Percentiles rank a stretch among this genome's conserved stretches.
These are phyloP conservation scores for Heritiera littoralis DNA, from an alignment of 345 rosid species.

Conservation along the genomic window DNA sequence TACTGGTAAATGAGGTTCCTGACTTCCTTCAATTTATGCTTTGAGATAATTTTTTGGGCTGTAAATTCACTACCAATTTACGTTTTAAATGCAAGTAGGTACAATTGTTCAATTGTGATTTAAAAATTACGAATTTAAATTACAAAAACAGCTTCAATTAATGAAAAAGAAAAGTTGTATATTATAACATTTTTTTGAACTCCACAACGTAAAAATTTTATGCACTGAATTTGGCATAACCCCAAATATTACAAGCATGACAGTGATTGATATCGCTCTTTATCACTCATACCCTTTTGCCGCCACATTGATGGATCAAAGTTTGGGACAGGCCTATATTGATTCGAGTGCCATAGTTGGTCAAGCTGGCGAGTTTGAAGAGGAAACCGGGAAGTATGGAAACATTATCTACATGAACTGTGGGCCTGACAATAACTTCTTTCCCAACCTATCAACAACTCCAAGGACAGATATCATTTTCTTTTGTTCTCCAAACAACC, in stretches of 20 bases:
- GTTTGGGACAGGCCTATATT: slow-evolving; percentile 56
- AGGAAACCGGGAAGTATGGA: slow-evolving; percentile 51
- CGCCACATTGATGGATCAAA: neutral
- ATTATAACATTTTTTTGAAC: no score
- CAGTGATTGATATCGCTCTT: neutral
- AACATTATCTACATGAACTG: slow-evolving; percentile 72
- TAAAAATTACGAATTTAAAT: no score
- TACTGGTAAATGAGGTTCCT: no score
- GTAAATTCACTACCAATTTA: no score
- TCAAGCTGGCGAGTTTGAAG: slow-evolving; percentile 55
- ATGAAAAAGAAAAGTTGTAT: no score
- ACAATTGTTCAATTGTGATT: no score
- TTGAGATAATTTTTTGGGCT: no score
- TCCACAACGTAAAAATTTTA: no score
- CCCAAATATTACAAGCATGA: neutral
- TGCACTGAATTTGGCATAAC: neutral
- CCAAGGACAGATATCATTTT: slow-evolving; percentile 76
- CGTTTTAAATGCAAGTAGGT: no score
- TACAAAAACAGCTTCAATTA: no score
- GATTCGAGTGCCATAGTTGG: slow-evolving; percentile 77
- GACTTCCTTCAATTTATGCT: no score
- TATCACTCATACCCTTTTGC: neutral
- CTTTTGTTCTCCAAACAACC: slow-evolving; percentile 94
- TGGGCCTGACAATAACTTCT: slow-evolving; percentile 55
- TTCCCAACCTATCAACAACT: slow-evolving; percentile 56